Base-by-base conservation (phyloP, 75 land plant species). In the Cunninghamia lanceolata region DNA sequence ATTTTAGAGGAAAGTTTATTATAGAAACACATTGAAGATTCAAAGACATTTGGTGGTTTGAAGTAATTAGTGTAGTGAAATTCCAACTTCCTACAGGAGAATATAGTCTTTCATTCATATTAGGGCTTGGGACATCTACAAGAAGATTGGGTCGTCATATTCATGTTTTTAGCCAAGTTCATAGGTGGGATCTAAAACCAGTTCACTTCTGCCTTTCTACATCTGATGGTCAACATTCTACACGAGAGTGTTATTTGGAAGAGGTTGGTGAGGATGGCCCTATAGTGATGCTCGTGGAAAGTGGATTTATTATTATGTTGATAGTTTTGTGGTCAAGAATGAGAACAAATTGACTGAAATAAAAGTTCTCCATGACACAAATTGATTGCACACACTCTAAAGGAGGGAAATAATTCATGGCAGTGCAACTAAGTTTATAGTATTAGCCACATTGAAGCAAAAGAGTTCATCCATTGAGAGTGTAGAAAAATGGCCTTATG, bases 1-100 rank as follows among this genome's bases (percentile, higher is more conserved):
- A n/a, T n/a, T n/a, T n/a, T n/a, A n/a, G n/a, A n/a, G n/a, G n/a
- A n/a, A n/a, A n/a, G n/a, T n/a, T n/a, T n/a, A n/a, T n/a, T n/a
- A n/a, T n/a, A n/a, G n/a, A n/a, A n/a, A n/a, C n/a, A n/a, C n/a
- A n/a, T n/a, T n/a, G n/a, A n/a, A n/a, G n/a, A n/a, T n/a, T n/a
- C n/a, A n/a, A n/a, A n/a, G n/a, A n/a, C n/a, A n/a, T 95, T 75
- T 96, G 98, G 97, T 95, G 98, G 98, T 93, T 96, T 85, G 95
- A 96, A 85, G 92, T 94, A 34, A 90, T 88, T 77, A 96, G 98
- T 16, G 47, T 52, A 35, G 84, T 95, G 28, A 92, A 90, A 70
- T 92, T 92, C 50, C 89, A 85, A 17, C 91, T 96, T 47, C 91
- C 95, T 53, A 83, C 96, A 46, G 98, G 93, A 63, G 71, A 85